These are phyloP conservation scores for Metschnikowia colocasiae DNA, from an alignment of 805 yeast genomes.

Conservation along the genomic window DNA sequence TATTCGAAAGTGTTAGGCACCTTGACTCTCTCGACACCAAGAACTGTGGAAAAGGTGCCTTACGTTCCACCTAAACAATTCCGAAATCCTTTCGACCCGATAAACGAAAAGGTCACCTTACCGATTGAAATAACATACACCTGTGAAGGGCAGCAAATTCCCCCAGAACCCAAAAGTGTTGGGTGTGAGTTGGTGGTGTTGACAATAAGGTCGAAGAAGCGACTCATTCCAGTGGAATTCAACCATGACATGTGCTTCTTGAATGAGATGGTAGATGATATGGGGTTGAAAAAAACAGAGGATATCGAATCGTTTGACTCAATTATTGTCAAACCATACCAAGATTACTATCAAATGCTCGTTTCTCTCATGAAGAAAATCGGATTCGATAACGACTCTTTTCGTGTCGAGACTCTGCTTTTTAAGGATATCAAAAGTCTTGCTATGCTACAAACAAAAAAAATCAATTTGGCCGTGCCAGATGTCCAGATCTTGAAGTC, in stretches of 20 bases:
- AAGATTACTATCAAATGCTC: constrained; percentile 24
- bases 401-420: constrained; percentile 34
- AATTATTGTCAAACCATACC: constrained; percentile 32
- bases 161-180: constrained; percentile 35
- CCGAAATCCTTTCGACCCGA: constrained; percentile 16
- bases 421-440: constrained; percentile 35
- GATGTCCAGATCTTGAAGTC: constrained; percentile 17
- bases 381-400: constrained; percentile 29
- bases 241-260: constrained; percentile 38
- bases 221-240: constrained; percentile 38
- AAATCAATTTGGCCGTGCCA: constrained; percentile 27
- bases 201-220: constrained; percentile 33
- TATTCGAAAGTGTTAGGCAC: constrained; percentile 28
- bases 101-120: constrained; percentile 21
- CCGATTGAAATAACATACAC: constrained; percentile 34
- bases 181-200: constrained; percentile 34
- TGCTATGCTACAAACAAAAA: constrained; percentile 34
- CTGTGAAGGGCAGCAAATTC: constrained; percentile 12
- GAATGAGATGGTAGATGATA: constrained; percentile 30
- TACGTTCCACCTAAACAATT: constrained; percentile 34
- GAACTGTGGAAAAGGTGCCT: constrained; percentile 23
- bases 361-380: constrained; percentile 29
- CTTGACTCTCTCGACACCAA: constrained; percentile 35
- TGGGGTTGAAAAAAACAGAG: constrained; percentile 18
- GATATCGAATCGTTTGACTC: constrained; percentile 29